Conservation (phyloP, 345 rosid genomes). For the Rhodamnia rubescens region DNA sequence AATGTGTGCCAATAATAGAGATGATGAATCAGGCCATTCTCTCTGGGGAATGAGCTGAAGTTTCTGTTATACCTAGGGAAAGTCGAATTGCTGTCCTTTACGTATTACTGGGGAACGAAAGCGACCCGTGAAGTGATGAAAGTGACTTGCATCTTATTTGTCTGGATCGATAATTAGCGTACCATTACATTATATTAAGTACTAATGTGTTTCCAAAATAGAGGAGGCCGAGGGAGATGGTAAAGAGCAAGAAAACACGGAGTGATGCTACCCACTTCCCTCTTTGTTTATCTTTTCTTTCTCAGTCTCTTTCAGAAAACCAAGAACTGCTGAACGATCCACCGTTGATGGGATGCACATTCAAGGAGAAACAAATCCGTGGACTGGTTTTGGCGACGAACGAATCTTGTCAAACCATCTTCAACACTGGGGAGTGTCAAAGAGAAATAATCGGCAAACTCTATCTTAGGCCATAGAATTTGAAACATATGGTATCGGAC, state of each 20-base stretch:
- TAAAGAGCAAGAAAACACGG: slow-evolving; percentile 35
- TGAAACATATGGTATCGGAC: neutral
- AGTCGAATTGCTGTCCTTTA: neutral
- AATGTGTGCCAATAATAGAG: neutral
- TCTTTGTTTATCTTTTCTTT: neutral
- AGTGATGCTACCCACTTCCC: slow-evolving; percentile 34
- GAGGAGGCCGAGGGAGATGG: neutral
- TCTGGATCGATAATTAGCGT: neutral
- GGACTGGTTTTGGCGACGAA: neutral
- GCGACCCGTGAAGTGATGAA: slow-evolving; percentile 4
- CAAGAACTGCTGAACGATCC: neutral
- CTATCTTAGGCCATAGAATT: neutral
- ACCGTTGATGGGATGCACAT: neutral
- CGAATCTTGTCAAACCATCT: neutral
- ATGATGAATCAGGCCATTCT: neutral
- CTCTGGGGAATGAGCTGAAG: neutral
- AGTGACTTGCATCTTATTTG: slow-evolving; percentile 8
- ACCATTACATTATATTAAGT: neutral
- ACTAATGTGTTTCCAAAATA: neutral
- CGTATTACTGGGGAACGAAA: neutral
- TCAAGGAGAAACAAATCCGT: neutral
- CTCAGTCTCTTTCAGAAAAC: neutral
- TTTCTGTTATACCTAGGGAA: neutral
- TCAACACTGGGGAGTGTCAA: neutral
- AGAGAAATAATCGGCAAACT: neutral